phyloP scores from a whole-genome alignment of 169 alveolate species.

The Theileria luwenshuni region DNA sequence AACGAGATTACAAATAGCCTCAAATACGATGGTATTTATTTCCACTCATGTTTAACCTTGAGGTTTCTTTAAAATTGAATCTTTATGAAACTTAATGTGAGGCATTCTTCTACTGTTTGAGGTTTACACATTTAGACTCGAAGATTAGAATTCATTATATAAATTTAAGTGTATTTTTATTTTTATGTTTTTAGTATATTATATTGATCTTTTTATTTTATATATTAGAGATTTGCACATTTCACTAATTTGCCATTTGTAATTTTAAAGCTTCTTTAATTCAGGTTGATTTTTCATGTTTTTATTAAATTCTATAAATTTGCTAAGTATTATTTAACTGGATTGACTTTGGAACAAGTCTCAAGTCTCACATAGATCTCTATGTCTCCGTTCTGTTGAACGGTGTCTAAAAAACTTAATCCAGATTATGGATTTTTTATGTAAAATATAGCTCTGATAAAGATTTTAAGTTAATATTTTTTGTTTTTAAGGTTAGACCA shows the following conservation, averaged over 20 bases:
- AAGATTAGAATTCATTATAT: slow-evolving; percentile 30
- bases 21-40: no score
- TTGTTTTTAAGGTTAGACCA: no score
- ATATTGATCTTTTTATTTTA: neutral
- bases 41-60: slow-evolving; percentile 26
- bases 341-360: slow-evolving; percentile 13
- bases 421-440: no score
- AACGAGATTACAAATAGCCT: no score
- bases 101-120: slow-evolving; percentile 37
- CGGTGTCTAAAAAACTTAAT: no score
- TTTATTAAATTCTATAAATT: neutral
- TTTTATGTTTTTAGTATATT: slow-evolving; percentile 11
- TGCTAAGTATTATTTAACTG: neutral
- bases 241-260: neutral
- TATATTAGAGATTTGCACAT: slow-evolving; percentile 14
- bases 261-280: neutral
- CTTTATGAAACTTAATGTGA: slow-evolving; percentile 60
- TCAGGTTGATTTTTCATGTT: neutral
- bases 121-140: slow-evolving; percentile 52
- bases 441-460: no score
- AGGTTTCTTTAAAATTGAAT: slow-evolving; percentile 36
- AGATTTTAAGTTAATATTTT: no score
- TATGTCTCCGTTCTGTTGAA: no score
- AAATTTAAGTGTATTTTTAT: slow-evolving; percentile 8
- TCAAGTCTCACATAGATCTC: neutral